Evolutionary conservation across 2,329 filamentous ascomycete species (phyloP).

Genomic region (Xylaria sp.): DNA sequence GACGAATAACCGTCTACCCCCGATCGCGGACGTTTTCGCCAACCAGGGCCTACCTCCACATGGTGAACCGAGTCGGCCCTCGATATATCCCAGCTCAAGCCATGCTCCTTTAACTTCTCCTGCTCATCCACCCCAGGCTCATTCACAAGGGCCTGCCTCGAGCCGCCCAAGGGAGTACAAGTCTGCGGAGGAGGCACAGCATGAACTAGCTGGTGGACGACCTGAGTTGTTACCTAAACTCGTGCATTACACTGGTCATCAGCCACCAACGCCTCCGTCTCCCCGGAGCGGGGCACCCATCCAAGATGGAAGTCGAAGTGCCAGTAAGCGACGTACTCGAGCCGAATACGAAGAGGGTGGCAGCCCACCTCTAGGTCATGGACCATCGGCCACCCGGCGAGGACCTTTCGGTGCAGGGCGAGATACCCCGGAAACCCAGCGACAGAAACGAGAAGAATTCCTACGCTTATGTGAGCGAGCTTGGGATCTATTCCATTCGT

Average conservation of each 20-base stretch:
- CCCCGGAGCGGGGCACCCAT: conserved; percentile 66
- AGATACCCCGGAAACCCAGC: conserved; percentile 84
- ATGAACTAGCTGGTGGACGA: conserved; percentile 88
- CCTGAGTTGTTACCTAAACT: conserved; percentile 92
- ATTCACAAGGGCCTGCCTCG: conserved; percentile 63
- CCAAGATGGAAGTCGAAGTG: conserved; percentile 66
- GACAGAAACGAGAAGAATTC: conserved; percentile 93
- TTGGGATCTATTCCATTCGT: conserved; percentile 98
- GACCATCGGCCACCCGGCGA: conserved; percentile 69
- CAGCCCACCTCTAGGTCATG: conserved; percentile 81
- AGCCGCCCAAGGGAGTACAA: conserved; percentile 86
- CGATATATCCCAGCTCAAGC: conserved; percentile 70
- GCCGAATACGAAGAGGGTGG: conserved; percentile 95
- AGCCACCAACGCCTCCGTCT: conserved; percentile 91
- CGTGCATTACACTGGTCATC: conserved; percentile 94
- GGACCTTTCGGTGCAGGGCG: conserved; percentile 84
- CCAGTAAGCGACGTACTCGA: conserved; percentile 78
- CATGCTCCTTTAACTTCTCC: conserved; percentile 80
- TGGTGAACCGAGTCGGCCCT: conserved; percentile 62
- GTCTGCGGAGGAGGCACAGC: conserved; percentile 95
- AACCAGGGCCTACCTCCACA: conserved; percentile 75
- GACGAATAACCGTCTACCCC: conserved; percentile 90
- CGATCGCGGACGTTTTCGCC: conserved; percentile 92
- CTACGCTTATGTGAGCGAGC: conserved; percentile 85
- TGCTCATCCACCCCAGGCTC: conserved; percentile 70